Conservation (phyloP, 2,329 filamentous ascomycete genomes). For the Zymoseptoria crescenta region DNA sequence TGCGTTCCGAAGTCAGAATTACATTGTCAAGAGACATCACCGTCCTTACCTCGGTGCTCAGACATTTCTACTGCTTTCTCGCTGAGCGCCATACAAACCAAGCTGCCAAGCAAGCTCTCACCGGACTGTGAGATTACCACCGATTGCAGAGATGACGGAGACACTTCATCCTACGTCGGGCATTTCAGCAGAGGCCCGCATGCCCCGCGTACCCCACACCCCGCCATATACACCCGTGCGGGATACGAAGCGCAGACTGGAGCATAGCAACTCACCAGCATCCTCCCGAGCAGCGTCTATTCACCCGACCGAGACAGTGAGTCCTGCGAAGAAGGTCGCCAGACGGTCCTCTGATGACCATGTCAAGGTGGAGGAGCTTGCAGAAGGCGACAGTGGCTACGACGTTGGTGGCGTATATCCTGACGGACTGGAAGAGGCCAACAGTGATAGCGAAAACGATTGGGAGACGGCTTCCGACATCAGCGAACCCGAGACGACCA, state of each 20-base stretch:
- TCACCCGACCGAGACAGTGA: conserved; percentile 31
- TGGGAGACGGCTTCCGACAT: conserved; percentile 26
- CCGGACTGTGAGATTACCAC: background rate
- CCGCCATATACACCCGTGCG: conserved; percentile 25
- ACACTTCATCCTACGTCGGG: conserved; percentile 19
- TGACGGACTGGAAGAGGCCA: conserved; percentile 29
- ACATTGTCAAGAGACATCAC: conserved; percentile 27
- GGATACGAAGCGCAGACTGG: conserved; percentile 16
- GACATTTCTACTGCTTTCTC: conserved; percentile 15
- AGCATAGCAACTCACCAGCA: conserved; percentile 27
- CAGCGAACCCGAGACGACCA: conserved; percentile 13
- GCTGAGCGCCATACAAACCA: conserved; percentile 13
- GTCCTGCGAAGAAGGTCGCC: conserved; percentile 23
- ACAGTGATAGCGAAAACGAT: conserved; percentile 18
- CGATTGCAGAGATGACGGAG: conserved; percentile 14
- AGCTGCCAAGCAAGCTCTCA: background rate
- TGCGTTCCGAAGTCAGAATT: conserved; percentile 19
- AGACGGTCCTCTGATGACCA: conserved; percentile 18
- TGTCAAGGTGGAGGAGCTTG: conserved; percentile 39
- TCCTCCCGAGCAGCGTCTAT: conserved; percentile 25
- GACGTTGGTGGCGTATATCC: conserved; percentile 39
- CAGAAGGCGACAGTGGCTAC: conserved; percentile 30
- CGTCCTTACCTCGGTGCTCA: conserved; percentile 15
- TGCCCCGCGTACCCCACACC: conserved; percentile 21
- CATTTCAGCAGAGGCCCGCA: conserved; percentile 18